Evolutionary conservation across 1,139 yeast species (phyloP), one percentile per base, ranked within the genome.

Genomic region (Hyphopichia pseudoburtonii): DNA sequence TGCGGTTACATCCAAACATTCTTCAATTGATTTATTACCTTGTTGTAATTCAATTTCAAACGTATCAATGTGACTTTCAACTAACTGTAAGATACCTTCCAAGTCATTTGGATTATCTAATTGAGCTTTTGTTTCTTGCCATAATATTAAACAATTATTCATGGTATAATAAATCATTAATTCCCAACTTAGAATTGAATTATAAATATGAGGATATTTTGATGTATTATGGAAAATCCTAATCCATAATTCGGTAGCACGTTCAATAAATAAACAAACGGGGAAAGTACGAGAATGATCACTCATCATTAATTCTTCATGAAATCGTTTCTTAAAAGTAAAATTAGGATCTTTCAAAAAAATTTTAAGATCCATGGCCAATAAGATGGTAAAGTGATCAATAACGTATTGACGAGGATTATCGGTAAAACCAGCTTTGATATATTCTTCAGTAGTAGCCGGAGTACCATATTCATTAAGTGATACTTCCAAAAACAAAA

Each of bases 101-200:
- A 78, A 69, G 53, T 82, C 88, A 4, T 57, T 63, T 1, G 55
- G 47, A 34, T 57, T 58, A 28, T 60, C 64, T 41, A 65, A 52
- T 43, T 68, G 73, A 4, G 90, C 86, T 32, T 70, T 68, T 1
- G 94, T 79, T 36, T 74, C 79, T 45, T 75, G 78, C 95, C 95
- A 86, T 35, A 84, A 64, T 32, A 76, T 70, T 48, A 85, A 65
- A 47, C 82, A 73, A 46, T 76, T 76, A 36, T 71, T 64, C 69
- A 82, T 72, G 27, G 82, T 72, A 32, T 69, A 64, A 51, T 75
- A 77, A 44, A 78, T 80, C 58, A 82, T 60, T 27, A 75, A 53
- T 39, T 73, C 80, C 76, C 85, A 78, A 36, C 74, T 67, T 46
- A 78, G 72, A 35, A 79, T 65, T 16, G 73, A 64, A 15, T 66